Evolutionary conservation across 257 asterid species (phyloP).

Genomic region (Leptodermis oblonga): DNA sequence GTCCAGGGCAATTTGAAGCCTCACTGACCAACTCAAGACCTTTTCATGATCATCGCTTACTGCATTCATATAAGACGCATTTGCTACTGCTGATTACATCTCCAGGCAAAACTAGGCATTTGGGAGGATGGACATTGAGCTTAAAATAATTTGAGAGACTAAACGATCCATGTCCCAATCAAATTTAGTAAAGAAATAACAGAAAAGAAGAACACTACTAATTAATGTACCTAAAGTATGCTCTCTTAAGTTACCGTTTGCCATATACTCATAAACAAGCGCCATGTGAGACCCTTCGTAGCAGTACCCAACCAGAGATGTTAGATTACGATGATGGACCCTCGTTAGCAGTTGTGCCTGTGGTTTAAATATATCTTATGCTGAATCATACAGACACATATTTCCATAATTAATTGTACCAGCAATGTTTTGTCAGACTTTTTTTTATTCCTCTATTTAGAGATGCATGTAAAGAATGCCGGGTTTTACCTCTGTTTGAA

Average conservation of each 20-base stretch:
- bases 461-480: too few species aligned
- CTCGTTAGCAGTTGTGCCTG: conserved; percentile 42
- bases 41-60: background rate
- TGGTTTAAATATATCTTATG: background rate
- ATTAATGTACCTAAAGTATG: conserved; percentile 32
- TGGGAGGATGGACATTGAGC: background rate
- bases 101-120: too few species aligned
- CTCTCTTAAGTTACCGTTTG: conserved; percentile 31
- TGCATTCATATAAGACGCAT: background rate
- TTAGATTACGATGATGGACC: conserved; percentile 41
- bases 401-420: background rate
- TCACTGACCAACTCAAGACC: conserved; percentile 37
- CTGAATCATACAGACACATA: background rate
- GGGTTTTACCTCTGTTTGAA: conserved; percentile 31
- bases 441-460: too few species aligned
- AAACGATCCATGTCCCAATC: too few species aligned
- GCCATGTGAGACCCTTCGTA: conserved; percentile 30
- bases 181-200: too few species aligned
- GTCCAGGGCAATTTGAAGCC: conserved; percentile 34
- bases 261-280: conserved; percentile 40
- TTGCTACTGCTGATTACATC: too few species aligned
- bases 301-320: conserved; percentile 39
- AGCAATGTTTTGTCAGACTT: too few species aligned
- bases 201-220: too few species aligned
- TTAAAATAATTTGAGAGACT: background rate